phyloP scores from a whole-genome alignment of 2,329 filamentous ascomycete genomes.

The Botrytis byssoidea region DNA sequence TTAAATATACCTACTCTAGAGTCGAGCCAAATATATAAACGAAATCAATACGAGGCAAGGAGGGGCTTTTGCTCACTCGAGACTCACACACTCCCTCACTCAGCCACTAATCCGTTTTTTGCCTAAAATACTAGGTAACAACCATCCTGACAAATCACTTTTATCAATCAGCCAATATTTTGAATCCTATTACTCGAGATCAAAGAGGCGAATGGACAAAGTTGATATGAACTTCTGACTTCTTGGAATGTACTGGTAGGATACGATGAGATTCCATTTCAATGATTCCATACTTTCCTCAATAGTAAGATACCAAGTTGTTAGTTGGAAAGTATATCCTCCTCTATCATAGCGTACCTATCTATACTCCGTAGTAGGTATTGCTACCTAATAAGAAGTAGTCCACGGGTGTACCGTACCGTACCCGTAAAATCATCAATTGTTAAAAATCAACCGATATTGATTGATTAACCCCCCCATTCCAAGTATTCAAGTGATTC shows the following conservation, averaged over 20 bases:
- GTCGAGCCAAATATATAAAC: not conserved
- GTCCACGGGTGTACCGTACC: not conserved
- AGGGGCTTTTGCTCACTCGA: not conserved
- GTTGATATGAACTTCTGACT: not conserved
- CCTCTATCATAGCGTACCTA: not conserved
- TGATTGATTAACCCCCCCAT: not conserved
- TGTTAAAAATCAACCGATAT: not conserved
- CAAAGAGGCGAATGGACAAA: not conserved
- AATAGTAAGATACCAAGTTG: not conserved
- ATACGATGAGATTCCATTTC: conserved; percentile 3
- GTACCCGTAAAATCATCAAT: not conserved
- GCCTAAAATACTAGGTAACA: not conserved
- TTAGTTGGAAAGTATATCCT: not conserved
- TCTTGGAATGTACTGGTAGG: not conserved
- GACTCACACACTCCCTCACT: not conserved
- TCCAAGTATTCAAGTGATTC: not conserved
- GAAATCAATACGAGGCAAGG: not conserved
- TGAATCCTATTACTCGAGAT: not conserved
- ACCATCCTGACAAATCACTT: not conserved
- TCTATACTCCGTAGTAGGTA: too few relatives aligned
- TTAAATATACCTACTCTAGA: too few relatives aligned
- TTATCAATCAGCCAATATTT: not conserved
- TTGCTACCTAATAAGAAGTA: too few relatives aligned
- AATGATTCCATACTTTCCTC: not conserved
- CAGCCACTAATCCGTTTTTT: not conserved